These are phyloP conservation scores for Tuber brumale DNA, from an alignment of 495 filamentous ascomycete species.

Conservation along the genomic window DNA sequence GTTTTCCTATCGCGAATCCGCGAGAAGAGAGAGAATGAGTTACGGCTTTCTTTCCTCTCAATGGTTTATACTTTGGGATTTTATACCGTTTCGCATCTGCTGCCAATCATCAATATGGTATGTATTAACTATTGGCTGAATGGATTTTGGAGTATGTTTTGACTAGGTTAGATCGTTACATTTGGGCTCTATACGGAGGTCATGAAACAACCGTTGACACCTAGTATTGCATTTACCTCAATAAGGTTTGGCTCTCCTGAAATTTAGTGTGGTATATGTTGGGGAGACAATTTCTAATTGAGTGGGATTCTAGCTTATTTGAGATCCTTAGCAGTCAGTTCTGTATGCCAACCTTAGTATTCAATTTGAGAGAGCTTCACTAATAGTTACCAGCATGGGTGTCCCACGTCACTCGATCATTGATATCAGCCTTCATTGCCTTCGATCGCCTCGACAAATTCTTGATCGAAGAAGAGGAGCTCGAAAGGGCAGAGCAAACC, in stretches of 20 bases:
- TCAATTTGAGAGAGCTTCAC: neutral
- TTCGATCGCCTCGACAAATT: constrained; percentile 40
- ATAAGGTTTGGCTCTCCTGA: constrained; percentile 16
- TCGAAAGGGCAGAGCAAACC: constrained; percentile 12
- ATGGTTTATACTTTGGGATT: constrained; percentile 22
- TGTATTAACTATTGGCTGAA: constrained; percentile 34
- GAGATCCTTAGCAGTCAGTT: constrained; percentile 38
- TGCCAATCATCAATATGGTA: constrained; percentile 11
- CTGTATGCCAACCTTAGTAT: neutral
- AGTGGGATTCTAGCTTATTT: constrained; percentile 22
- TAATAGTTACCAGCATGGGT: constrained; percentile 15
- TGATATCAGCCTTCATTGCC: constrained; percentile 35
- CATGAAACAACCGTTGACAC: constrained; percentile 35
- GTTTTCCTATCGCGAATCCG: constrained; percentile 34
- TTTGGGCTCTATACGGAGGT: constrained; percentile 39
- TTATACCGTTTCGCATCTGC: constrained; percentile 11
- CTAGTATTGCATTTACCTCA: constrained; percentile 40
- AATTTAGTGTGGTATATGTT: neutral
- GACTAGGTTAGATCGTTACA: constrained; percentile 46
- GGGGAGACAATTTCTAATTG: neutral
- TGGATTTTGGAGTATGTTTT: constrained; percentile 50
- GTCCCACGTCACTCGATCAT: constrained; percentile 30
- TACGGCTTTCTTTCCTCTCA: constrained; percentile 23
- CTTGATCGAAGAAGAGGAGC: constrained; percentile 37
- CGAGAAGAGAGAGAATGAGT: constrained; percentile 35